Evolutionary conservation across 2,329 filamentous ascomycete genomes (phyloP), one percentile per base, ranked within the genome.

Genomic region (Celoporthe dispersa): DNA sequence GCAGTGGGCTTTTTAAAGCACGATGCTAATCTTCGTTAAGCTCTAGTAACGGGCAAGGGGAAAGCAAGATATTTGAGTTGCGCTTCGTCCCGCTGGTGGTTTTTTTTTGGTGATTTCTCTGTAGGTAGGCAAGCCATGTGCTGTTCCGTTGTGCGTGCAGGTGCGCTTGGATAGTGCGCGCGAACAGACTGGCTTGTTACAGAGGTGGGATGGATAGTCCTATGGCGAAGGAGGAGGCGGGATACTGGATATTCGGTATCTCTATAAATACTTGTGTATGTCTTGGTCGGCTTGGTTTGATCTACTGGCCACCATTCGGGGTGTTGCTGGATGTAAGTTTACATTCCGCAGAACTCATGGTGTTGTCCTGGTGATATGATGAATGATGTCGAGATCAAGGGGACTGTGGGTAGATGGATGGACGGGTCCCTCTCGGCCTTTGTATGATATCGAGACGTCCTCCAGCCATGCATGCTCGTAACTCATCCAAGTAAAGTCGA

Each of bases 181-280:
- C 39, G 61, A 48, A 64, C 61, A 64, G 61, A 64, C 61, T 48
- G 61, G 41, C 39, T 31, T 51, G 41, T 64, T 64, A 48, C 39
- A 64, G 41, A 31, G 57, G 22, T 22, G 4, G 33, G 57, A 33
- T 37, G 11, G 31, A 3, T 60, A n/a, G 33, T 9, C 14, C 25
- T 14, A 31, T 31, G 6, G 11, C 28, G 28, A 33, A 3, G 14
- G 22, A 25, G n/a, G 48, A 39, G 8, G 48, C 48, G 22, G 22
- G 48, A 22, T 51, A 16, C 22, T 22, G n/a, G n/a, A n/a, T 22
- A 8, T 37, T 37, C 35, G 35, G 5, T 37, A 37, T 9, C 5
- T 37, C 5, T 37, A 4, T 28, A 11, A 12, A 25, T 28, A 12
- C 4, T 11, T 25, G 51, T 55, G 9, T 55, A 31, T 14, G 8